phyloP scores from a whole-genome alignment of 192 early-diverging fungal genomes.

The Haplosporangium gracile region DNA sequence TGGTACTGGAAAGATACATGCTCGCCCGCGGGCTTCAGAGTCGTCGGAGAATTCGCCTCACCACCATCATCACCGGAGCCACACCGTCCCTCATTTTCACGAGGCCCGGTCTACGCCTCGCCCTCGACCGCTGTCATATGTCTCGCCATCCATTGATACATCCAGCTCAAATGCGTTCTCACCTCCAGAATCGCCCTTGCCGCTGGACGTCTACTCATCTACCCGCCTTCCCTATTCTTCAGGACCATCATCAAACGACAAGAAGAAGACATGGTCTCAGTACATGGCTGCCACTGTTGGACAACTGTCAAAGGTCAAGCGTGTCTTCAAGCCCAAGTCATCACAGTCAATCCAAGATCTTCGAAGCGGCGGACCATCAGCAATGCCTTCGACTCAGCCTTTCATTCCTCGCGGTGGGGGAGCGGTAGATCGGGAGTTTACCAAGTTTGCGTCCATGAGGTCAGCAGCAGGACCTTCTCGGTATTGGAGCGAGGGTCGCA shows the following conservation, averaged over 20 bases:
- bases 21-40: background rate
- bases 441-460: background rate
- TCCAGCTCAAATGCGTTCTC: constrained; percentile 14
- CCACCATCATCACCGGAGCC: constrained; percentile 14
- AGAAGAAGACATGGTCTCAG: constrained; percentile 38
- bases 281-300: constrained; percentile 40
- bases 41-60: background rate
- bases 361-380: background rate
- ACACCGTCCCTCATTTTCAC: constrained; percentile 13
- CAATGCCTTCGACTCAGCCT: constrained; percentile 2
- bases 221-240: constrained; percentile 5
- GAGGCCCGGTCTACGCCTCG: background rate
- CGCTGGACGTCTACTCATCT: constrained; percentile 36
- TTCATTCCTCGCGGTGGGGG: background rate
- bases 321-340: constrained; percentile 25
- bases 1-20: background rate
- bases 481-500: constrained; percentile 11
- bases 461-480: background rate
- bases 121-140: constrained; percentile 21
- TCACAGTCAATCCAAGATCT: constrained; percentile 19
- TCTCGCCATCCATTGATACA: constrained; percentile 10
- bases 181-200: constrained; percentile 25
- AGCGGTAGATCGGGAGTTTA: background rate
- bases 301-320: constrained; percentile 47
- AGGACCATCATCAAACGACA: constrained; percentile 16